These are phyloP conservation scores for Gelatoporia subvermispora DNA, from an alignment of 768 basidiomycete species.

Conservation along the genomic window DNA sequence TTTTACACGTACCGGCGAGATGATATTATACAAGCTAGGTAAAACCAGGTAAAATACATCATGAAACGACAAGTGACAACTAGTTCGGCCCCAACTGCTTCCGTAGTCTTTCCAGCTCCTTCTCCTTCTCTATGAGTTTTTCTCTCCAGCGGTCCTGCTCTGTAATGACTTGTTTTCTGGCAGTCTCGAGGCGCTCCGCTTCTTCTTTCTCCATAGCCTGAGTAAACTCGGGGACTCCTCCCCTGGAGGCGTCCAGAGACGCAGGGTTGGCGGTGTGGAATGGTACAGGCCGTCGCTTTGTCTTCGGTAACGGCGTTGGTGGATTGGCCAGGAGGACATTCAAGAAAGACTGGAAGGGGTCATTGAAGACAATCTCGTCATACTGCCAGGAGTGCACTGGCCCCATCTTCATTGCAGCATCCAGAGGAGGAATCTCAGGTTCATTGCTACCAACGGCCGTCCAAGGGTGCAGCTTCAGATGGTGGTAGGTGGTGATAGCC, in stretches of 20 bases:
- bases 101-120: constrained; percentile 69
- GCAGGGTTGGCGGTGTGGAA: constrained; percentile 54
- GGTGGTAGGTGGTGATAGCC: constrained; percentile 80
- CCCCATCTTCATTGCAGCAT: constrained; percentile 59
- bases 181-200: constrained; percentile 71
- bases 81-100: constrained; percentile 36
- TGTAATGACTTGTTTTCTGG: constrained; percentile 59
- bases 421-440: constrained; percentile 62
- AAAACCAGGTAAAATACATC: too few species aligned
- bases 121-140: constrained; percentile 74
- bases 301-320: constrained; percentile 74
- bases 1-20: too few species aligned
- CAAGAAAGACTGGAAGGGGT: constrained; percentile 86
- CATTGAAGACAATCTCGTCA: constrained; percentile 95
- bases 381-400: constrained; percentile 98
- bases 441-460: constrained; percentile 57
- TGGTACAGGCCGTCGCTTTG: constrained; percentile 57
- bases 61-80: constrained; percentile 1
- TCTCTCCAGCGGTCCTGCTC: constrained; percentile 74
- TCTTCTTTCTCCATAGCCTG: constrained; percentile 85
- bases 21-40: too few species aligned
- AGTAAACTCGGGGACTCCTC: constrained; percentile 79
- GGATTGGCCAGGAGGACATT: constrained; percentile 75
- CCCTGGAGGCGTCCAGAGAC: constrained; percentile 60
- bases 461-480: constrained; percentile 95